phyloP scores from a whole-genome alignment of 495 filamentous ascomycete species.

The Podospora comata region DNA sequence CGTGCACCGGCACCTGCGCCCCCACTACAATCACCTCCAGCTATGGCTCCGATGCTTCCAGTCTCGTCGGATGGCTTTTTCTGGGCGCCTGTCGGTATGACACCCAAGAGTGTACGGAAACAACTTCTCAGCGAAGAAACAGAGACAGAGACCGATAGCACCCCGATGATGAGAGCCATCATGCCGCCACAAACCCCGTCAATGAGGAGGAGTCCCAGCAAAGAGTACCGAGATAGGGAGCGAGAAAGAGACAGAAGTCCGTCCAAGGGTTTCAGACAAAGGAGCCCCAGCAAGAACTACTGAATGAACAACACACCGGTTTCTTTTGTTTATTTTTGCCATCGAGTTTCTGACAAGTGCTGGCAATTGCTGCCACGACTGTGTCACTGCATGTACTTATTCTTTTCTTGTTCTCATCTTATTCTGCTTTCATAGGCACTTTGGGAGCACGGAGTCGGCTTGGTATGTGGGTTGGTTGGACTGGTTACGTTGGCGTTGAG shows the following conservation, averaged over 20 bases:
- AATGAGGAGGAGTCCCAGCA: conserved; percentile 42
- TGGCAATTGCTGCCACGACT: background rate
- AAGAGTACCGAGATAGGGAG: conserved; percentile 19
- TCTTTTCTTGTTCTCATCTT: background rate
- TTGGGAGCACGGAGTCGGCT: background rate
- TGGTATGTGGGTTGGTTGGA: background rate
- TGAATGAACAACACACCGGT: conserved; percentile 16
- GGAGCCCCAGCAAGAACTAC: conserved; percentile 42
- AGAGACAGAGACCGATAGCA: conserved; percentile 45
- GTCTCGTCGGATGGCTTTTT: conserved; percentile 33
- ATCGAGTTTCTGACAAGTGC: background rate
- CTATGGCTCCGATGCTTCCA: conserved; percentile 4
- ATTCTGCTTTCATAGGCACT: background rate
- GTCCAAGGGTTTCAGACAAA: conserved; percentile 31
- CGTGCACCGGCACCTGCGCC: conserved; percentile 19
- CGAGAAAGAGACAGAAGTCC: conserved; percentile 43
- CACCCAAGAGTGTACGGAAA: conserved; percentile 39
- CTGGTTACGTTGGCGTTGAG: background rate
- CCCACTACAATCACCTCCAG: conserved; percentile 36
- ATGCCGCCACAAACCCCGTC: conserved; percentile 41
- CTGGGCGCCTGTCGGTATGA: conserved; percentile 42
- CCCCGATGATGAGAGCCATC: conserved; percentile 35
- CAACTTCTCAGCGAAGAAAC: conserved; percentile 38
- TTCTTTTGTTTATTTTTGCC: background rate
- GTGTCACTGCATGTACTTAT: conserved; percentile 7